Base-by-base conservation (phyloP, 2,329 filamentous ascomycete genomes). In the Neonectria coccinea region DNA sequence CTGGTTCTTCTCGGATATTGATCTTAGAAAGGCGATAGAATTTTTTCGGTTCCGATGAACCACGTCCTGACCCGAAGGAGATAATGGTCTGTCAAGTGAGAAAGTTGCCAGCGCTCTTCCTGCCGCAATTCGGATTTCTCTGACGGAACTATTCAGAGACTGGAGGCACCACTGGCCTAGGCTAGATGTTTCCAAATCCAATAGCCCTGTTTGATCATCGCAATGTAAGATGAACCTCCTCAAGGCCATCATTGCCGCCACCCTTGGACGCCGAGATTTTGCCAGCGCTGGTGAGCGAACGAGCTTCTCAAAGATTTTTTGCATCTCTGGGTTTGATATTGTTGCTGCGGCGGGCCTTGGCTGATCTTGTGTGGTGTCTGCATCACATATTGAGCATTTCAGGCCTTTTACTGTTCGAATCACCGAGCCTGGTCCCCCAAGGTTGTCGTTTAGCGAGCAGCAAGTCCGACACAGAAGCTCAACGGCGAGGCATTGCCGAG, bases 51-150 rank as follows among this genome's bases (percentile, higher is more conserved):
- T 69, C 29, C 73, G 71, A 27, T 62, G 54, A 51, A 79, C 61
- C 4, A 79, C 39, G 16, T 75, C 73, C 36, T 75, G 66, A 4
- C 33, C 22, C 9, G 39, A 22, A 16, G 50, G 18, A 10, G 41
- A 56, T 8, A 31, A 33, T 12, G 50, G 52, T 29, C 67, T 74
- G 9, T 67, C 68, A 0, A 74, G 82, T 39, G 94, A 79, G 76
- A 96, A 97, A 0, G 85, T 81, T 52, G 89, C 83, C 27, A 95
- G 76, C 0, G 90, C 88, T 64, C 88, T 86, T 39, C 91, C 92
- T 62, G 94, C 92, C 41, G 91, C 91, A 71, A 97, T 87, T 33
- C 95, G 89, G 29, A 98, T 82, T 76, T 98, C 96, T 74, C 95
- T 88, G 20, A 93, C 79, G 1, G 94, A 97, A 77, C 94, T 97